phyloP scores from a whole-genome alignment of 495 filamentous ascomycete species.

The Penicillium daleae region DNA sequence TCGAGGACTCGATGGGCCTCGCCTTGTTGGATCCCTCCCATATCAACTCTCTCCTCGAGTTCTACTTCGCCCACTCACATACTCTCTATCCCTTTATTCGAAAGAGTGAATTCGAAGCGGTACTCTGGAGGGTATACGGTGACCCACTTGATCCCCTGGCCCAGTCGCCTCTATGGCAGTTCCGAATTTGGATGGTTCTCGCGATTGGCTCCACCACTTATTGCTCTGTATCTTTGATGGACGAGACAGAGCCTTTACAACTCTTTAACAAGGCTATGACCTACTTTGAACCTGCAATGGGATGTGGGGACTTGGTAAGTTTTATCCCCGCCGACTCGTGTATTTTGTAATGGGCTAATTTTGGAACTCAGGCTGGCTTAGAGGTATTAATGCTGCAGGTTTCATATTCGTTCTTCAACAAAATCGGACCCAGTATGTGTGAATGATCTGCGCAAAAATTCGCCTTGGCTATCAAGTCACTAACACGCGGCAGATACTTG shows the following conservation, averaged over 20 bases:
- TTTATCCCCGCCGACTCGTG: not conserved
- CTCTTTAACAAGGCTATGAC: slow-evolving; percentile 44
- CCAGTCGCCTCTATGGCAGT: slow-evolving; percentile 36
- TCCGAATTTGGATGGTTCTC: slow-evolving; percentile 47
- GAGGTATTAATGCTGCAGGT: slow-evolving; percentile 48
- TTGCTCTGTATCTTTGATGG: slow-evolving; percentile 41
- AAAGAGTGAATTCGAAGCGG: slow-evolving; percentile 32
- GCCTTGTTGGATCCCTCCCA: slow-evolving; percentile 28
- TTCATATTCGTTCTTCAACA: slow-evolving; percentile 48
- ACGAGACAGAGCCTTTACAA: slow-evolving; percentile 40
- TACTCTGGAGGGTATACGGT: slow-evolving; percentile 33
- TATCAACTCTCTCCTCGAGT: slow-evolving; percentile 35
- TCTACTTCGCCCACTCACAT: slow-evolving; percentile 49
- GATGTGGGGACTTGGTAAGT: slow-evolving; percentile 40
- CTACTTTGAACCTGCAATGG: slow-evolving; percentile 42
- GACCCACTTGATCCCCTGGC: slow-evolving; percentile 30
- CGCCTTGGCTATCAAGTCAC: not conserved
- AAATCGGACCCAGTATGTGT: slow-evolving; percentile 44
- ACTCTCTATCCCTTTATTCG: slow-evolving; percentile 45
- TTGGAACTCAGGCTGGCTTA: slow-evolving; percentile 32
- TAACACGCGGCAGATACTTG: slow-evolving; percentile 31
- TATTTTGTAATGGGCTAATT: not conserved
- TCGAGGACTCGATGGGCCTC: slow-evolving; percentile 24
- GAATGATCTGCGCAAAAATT: not conserved
- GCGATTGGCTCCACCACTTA: slow-evolving; percentile 45